phyloP scores from a whole-genome alignment of 345 rosid species.

The Dipteronia dyeriana region DNA sequence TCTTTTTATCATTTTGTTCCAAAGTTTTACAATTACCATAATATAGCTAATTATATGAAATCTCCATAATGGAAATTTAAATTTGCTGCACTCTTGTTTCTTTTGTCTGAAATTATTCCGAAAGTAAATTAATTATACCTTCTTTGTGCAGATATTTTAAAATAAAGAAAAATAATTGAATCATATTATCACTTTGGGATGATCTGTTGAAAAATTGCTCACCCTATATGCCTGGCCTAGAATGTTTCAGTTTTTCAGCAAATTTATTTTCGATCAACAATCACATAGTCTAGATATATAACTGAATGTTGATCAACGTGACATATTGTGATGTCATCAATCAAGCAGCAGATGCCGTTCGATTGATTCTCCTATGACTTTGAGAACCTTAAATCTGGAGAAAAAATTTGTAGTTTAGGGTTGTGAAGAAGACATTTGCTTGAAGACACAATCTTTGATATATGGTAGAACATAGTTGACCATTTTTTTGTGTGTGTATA shows the following conservation, averaged over 20 bases:
- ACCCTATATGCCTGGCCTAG: background rate
- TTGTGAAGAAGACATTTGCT: background rate
- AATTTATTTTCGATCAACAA: background rate
- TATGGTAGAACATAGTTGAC: background rate
- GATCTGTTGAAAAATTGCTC: background rate
- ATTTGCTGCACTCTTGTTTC: background rate
- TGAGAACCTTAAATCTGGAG: background rate
- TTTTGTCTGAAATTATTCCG: background rate
- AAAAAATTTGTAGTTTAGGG: background rate
- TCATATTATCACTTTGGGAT: background rate
- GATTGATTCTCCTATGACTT: background rate
- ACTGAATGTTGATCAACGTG: background rate
- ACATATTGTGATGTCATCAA: background rate
- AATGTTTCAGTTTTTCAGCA: background rate
- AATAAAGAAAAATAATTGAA: background rate
- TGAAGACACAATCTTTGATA: background rate
- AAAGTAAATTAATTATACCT: constrained; percentile 3
- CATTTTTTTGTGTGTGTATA: background rate
- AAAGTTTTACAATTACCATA: background rate
- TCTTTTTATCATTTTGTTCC: background rate
- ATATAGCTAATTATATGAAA: background rate
- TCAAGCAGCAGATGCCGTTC: background rate
- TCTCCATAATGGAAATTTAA: background rate
- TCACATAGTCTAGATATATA: background rate
- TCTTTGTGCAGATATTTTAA: background rate